These are phyloP conservation scores for Plectosphaerella cucumerina DNA, from an alignment of 2,329 filamentous ascomycete species.

Conservation along the genomic window DNA sequence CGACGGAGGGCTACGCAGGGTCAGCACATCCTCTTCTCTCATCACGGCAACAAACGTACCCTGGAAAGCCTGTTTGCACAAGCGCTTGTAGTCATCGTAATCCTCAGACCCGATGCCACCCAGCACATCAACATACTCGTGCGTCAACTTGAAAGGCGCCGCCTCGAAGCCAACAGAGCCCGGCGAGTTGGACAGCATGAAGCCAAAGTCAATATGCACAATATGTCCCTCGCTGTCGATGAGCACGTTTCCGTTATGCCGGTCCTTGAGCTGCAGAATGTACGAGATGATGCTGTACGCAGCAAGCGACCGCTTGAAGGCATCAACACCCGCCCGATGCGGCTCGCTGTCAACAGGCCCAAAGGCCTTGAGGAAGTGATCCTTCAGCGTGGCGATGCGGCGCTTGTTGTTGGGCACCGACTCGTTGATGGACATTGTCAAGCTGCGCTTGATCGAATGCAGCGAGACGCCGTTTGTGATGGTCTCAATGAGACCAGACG, in stretches of 20 bases:
- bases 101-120: constrained; percentile 67
- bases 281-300: constrained; percentile 85
- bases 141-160: constrained; percentile 80
- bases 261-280: constrained; percentile 77
- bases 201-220: constrained; percentile 85
- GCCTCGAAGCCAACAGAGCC: constrained; percentile 83
- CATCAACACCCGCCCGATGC: constrained; percentile 68
- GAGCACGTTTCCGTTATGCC: constrained; percentile 82
- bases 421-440: constrained; percentile 72
- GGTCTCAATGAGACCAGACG: constrained; percentile 79
- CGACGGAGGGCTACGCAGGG: constrained; percentile 58
- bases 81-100: constrained; percentile 70
- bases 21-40: constrained; percentile 9
- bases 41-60: constrained; percentile 38
- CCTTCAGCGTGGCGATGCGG: constrained; percentile 73
- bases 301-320: constrained; percentile 76
- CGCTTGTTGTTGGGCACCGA: constrained; percentile 64
- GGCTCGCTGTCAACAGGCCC: constrained; percentile 64
- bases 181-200: constrained; percentile 84
- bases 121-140: constrained; percentile 81
- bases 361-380: constrained; percentile 80
- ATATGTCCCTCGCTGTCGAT: constrained; percentile 85
- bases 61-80: constrained; percentile 83
- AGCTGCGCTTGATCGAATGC: constrained; percentile 76
- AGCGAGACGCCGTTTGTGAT: constrained; percentile 87